phyloP scores from a whole-genome alignment of 2,329 filamentous ascomycete species.

The Hortaea werneckii region DNA sequence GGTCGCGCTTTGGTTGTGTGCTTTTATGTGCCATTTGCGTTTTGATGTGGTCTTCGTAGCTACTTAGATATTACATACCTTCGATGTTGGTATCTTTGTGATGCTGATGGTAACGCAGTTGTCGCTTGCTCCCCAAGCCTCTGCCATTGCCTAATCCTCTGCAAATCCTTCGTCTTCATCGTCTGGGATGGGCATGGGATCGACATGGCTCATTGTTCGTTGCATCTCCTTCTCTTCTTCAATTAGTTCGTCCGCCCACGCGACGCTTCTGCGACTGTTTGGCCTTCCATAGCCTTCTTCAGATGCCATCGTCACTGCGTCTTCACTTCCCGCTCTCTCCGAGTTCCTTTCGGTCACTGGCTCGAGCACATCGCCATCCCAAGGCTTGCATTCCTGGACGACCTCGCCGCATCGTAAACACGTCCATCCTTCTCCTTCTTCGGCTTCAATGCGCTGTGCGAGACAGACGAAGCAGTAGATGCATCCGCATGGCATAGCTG shows the following conservation, averaged over 20 bases:
- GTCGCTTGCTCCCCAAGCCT: too few species aligned
- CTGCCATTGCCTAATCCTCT: not conserved
- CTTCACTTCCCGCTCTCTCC: too few species aligned
- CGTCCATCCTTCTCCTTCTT: conserved; percentile 89
- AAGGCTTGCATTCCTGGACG: conserved; percentile 78
- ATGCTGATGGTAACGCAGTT: too few species aligned
- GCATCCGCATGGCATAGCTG: conserved; percentile 78
- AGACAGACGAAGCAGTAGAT: conserved; percentile 95
- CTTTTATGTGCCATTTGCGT: too few species aligned
- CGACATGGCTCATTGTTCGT: conserved; percentile 11
- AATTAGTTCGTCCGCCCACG: conserved; percentile 22
- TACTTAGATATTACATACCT: too few species aligned
- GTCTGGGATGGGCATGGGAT: conserved; percentile 21
- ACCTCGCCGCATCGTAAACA: conserved; percentile 81
- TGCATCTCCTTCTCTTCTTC: conserved; percentile 17
- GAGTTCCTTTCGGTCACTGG: too few species aligned
- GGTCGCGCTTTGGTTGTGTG: too few species aligned
- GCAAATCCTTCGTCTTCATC: conserved; percentile 7
- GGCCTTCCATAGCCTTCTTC: conserved; percentile 5
- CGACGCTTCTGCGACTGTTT: conserved; percentile 21
- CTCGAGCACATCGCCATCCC: conserved; percentile 73
- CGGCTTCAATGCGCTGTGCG: conserved; percentile 77
- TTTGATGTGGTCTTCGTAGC: too few species aligned
- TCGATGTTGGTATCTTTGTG: too few species aligned
- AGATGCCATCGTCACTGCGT: conserved; percentile 4